These are phyloP conservation scores for Lepiota venenata DNA, from an alignment of 768 basidiomycete genomes.

Conservation along the genomic window DNA sequence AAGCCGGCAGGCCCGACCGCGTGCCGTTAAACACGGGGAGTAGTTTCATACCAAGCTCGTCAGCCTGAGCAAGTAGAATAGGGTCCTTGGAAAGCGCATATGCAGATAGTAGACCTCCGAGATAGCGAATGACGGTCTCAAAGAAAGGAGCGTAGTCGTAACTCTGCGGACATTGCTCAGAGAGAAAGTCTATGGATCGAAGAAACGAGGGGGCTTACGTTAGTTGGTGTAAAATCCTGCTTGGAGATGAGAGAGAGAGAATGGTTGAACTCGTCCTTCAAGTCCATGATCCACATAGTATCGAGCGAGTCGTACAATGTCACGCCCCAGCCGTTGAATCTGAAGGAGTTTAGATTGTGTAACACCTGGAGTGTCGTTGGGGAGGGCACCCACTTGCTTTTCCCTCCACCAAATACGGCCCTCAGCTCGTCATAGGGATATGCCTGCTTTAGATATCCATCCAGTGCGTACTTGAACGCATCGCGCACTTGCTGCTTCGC, in stretches of 20 bases:
- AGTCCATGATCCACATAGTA: constrained; percentile 77
- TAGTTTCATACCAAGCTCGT: constrained; percentile 62
- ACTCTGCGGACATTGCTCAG: too few relatives aligned
- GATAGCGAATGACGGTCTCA: constrained; percentile 73
- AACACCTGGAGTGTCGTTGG: neutral
- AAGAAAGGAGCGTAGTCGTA: constrained; percentile 49
- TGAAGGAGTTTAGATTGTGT: constrained; percentile 9
- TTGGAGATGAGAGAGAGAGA: constrained; percentile 48
- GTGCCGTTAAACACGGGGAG: constrained; percentile 62
- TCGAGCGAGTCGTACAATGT: constrained; percentile 77
- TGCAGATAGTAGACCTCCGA: constrained; percentile 76
- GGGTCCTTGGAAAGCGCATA: constrained; percentile 69
- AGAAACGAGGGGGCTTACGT: constrained; percentile 15
- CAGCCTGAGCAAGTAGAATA: constrained; percentile 57
- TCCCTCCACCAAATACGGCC: constrained; percentile 37
- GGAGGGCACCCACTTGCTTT: constrained; percentile 41
- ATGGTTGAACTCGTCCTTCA: constrained; percentile 63
- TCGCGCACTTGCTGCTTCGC: constrained; percentile 46
- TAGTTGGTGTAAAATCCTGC: constrained; percentile 38
- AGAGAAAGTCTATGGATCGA: neutral
- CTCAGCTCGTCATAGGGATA: constrained; percentile 52
- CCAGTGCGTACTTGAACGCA: constrained; percentile 55
- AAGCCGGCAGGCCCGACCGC: constrained; percentile 59
- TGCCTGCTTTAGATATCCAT: constrained; percentile 47
- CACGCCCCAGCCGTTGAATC: constrained; percentile 49